Conservation (phyloP, 352 stramenopile genomes). For the Pythium scleroteichum region DNA sequence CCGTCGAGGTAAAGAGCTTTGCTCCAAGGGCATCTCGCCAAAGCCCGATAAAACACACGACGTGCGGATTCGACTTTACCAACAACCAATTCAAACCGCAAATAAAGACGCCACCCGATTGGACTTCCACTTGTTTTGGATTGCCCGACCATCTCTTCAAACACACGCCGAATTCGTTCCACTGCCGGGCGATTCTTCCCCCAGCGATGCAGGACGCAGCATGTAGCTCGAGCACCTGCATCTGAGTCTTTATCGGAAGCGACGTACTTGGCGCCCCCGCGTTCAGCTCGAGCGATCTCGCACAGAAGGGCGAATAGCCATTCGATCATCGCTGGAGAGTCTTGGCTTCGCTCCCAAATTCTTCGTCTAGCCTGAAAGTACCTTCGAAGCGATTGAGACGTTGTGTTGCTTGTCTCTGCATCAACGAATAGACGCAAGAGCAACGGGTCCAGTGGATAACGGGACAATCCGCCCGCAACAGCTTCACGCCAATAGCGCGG, state of each 20-base stretch:
- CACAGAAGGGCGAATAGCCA: conserved; percentile 78
- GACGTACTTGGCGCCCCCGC: conserved; percentile 17
- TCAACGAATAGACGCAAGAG: conserved; percentile 77
- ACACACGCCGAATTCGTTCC: conserved; percentile 54
- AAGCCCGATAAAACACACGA: conserved; percentile 73
- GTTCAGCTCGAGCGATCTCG: conserved; percentile 60
- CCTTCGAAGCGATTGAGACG: conserved; percentile 69
- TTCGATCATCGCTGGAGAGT: conserved; percentile 64
- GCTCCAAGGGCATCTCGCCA: conserved; percentile 77
- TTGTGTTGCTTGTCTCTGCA: conserved; percentile 64
- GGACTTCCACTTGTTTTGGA: conserved; percentile 52
- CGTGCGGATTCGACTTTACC: conserved; percentile 69
- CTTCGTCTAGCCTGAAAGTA: conserved; percentile 54
- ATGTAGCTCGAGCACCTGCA: conserved; percentile 20
- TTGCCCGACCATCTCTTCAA: conserved; percentile 65
- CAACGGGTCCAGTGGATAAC: conserved; percentile 45
- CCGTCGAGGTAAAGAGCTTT: conserved; percentile 77
- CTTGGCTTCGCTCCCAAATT: conserved; percentile 49
- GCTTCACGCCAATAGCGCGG: conserved; percentile 55
- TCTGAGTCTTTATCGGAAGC: background rate
- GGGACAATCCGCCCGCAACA: conserved; percentile 38
- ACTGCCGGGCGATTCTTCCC: conserved; percentile 52
- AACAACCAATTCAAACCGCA: conserved; percentile 74
- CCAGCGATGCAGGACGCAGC: conserved; percentile 76
- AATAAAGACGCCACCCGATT: conserved; percentile 70